These are phyloP conservation scores for Odontarrhena argentea DNA, from an alignment of 345 rosid species.

Conservation along the genomic window DNA sequence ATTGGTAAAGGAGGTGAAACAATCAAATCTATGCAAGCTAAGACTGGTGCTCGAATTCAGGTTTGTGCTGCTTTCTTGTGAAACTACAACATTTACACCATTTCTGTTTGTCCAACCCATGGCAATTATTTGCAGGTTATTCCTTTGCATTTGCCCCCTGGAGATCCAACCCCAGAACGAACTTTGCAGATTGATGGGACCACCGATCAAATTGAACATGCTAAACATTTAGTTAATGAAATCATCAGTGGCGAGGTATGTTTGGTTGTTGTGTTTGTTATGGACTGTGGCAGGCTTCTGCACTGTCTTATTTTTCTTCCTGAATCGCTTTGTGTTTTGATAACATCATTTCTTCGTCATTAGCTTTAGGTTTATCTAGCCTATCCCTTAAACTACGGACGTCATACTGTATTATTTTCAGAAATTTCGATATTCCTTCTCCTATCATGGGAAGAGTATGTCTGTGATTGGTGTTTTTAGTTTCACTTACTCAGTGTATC, in stretches of 20 bases:
- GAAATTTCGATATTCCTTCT: background rate
- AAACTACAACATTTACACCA: background rate
- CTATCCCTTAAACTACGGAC: conserved; percentile 6
- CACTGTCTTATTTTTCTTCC: conserved; percentile 20
- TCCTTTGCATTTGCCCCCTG: conserved; percentile 96
- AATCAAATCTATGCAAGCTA: conserved; percentile 94
- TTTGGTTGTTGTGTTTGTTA: conserved; percentile 40
- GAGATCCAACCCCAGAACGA: conserved; percentile 79
- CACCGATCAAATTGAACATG: conserved; percentile 82
- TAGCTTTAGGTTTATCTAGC: conserved; percentile 17
- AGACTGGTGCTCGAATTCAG: conserved; percentile 97
- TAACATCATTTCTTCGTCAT: conserved; percentile 14
- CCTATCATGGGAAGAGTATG: background rate
- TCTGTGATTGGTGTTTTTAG: conserved; percentile 14
- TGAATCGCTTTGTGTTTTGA: conserved; percentile 31
- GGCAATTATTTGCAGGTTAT: conserved; percentile 59
- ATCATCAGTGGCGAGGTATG: conserved; percentile 95
- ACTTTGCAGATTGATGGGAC: conserved; percentile 91
- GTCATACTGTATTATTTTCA: background rate
- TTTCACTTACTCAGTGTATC: background rate
- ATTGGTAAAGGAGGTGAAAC: conserved; percentile 99
- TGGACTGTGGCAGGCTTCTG: conserved; percentile 37
- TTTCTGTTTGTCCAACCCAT: conserved; percentile 1
- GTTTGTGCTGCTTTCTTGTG: conserved; percentile 40
- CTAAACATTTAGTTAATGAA: conserved; percentile 88